phyloP scores from a whole-genome alignment of 495 filamentous ascomycete genomes.

The Tuber melanosporum region DNA sequence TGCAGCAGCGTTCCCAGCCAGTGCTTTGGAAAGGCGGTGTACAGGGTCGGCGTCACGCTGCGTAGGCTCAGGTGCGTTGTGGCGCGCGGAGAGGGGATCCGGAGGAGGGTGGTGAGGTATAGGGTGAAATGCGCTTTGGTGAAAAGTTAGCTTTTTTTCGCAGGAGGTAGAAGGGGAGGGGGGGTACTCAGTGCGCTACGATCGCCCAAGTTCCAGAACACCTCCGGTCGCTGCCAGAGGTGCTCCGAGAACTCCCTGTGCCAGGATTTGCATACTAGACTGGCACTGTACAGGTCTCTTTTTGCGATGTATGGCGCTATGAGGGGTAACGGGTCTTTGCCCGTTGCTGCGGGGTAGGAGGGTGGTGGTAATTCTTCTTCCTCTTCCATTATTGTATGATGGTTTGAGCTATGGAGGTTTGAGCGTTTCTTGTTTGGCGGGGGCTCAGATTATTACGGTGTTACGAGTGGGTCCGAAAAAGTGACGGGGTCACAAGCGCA shows the following conservation, averaged over 20 bases:
- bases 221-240: conserved; percentile 24
- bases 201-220: conserved; percentile 30
- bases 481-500: no score
- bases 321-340: conserved; percentile 22
- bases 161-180: background rate
- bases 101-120: conserved; percentile 26
- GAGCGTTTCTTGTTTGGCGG: background rate
- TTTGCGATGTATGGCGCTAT: conserved; percentile 20
- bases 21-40: conserved; percentile 20
- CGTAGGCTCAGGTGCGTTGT: conserved; percentile 7
- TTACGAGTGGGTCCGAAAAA: no score
- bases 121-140: conserved; percentile 33
- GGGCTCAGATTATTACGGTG: background rate
- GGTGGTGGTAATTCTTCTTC: conserved; percentile 17
- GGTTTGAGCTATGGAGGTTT: background rate
- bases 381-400: background rate
- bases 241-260: conserved; percentile 10
- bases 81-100: conserved; percentile 4
- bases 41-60: conserved; percentile 16
- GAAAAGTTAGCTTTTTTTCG: background rate
- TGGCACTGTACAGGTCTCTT: conserved; percentile 20
- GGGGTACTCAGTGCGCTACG: conserved; percentile 22
- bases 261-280: conserved; percentile 24
- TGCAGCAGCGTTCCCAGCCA: conserved; percentile 26
- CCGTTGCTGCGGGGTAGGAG: conserved; percentile 26